Conservation (phyloP, 2,329 filamentous ascomycete genomes). For the Penicillium thymicola region DNA sequence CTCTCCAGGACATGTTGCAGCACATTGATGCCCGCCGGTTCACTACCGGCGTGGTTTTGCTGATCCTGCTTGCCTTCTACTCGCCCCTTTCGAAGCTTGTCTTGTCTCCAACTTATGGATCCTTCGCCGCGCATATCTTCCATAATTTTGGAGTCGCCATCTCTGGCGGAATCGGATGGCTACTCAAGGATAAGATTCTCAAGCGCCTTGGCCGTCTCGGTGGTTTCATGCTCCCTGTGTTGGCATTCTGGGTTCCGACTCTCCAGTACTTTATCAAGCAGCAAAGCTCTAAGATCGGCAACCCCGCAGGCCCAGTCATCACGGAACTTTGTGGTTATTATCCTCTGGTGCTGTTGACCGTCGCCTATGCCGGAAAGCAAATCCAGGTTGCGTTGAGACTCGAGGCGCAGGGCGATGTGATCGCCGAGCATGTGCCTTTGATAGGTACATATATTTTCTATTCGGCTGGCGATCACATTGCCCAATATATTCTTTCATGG, state of each 20-base stretch:
- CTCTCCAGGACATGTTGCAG: constrained; percentile 24
- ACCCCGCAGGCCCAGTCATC: constrained; percentile 68
- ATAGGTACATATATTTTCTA: constrained; percentile 66
- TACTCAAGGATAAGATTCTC: constrained; percentile 56
- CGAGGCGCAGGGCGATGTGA: constrained; percentile 52
- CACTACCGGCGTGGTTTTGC: constrained; percentile 31
- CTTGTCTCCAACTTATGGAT: constrained; percentile 84
- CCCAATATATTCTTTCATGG: constrained; percentile 41
- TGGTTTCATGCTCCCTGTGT: constrained; percentile 60
- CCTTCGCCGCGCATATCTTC: constrained; percentile 70
- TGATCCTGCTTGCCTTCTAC: constrained; percentile 40
- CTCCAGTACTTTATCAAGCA: constrained; percentile 69
- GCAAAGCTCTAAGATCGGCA: constrained; percentile 64
- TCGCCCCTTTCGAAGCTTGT: constrained; percentile 57
- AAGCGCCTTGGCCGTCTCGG: constrained; percentile 50
- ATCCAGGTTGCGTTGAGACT: constrained; percentile 60
- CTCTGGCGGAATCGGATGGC: constrained; percentile 69
- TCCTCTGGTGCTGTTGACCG: constrained; percentile 63
- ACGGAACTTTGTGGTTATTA: constrained; percentile 73
- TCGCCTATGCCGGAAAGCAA: constrained; percentile 61
- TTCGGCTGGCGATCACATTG: constrained; percentile 46
- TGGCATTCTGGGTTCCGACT: constrained; percentile 72
- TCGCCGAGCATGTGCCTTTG: constrained; percentile 63
- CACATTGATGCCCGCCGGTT: constrained; percentile 27
- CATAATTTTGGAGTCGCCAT: constrained; percentile 66